Evolutionary conservation across 2,329 filamentous ascomycete genomes (phyloP), one percentile per base, ranked within the genome.

Genomic region (Claviceps spartinae): DNA sequence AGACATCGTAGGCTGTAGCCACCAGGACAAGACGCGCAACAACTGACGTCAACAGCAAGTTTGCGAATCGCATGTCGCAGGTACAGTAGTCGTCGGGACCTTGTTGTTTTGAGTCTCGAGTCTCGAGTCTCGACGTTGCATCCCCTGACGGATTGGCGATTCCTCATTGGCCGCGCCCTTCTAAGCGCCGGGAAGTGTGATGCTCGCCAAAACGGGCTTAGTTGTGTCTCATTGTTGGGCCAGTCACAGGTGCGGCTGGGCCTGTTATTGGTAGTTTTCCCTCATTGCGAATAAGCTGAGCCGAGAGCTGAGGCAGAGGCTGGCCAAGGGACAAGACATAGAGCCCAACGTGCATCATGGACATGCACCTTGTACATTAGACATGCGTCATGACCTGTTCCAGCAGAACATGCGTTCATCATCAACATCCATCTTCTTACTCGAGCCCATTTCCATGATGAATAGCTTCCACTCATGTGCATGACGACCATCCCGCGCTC

Each of bases 121-220:
- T 18, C 18, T 18, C 18, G 22, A 22, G 3, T 22, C 22, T 22
- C 22, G 22, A 22, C 22, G 22, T 22, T 18, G 16, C 38, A 42
- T 42, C 26, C 37, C 40, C 9, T 24, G 45, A 47, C 30, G 47
- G 22, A 47, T 42, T 42, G 26, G n/a, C 26, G n/a, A 30, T 46
- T 20, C 43, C 46, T 54, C 42, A 36, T 53, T 55, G 50, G 53
- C 22, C 24, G 16, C 45, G 43, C 50, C 38, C 45, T 42, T 57
- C 48, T 60, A 61, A 61, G 59, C 59, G 59, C 59, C 59, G 56
- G 54, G 54, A 52, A 47, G 54, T 56, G 54, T 54, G 43, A 47
- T 37, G 48, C 52, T 24, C 38, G n/a, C 7, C 48, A 11, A 41
- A 53, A 36, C 3, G 14, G 51, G 53, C 48, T 54, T 50, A 51